A percentile compares a stretch with the other conserved stretches of the same genome.
Evolutionary conservation across 1,284 basidiomycete species (phyloP).

Genomic region (Puccinia horiana): DNA sequence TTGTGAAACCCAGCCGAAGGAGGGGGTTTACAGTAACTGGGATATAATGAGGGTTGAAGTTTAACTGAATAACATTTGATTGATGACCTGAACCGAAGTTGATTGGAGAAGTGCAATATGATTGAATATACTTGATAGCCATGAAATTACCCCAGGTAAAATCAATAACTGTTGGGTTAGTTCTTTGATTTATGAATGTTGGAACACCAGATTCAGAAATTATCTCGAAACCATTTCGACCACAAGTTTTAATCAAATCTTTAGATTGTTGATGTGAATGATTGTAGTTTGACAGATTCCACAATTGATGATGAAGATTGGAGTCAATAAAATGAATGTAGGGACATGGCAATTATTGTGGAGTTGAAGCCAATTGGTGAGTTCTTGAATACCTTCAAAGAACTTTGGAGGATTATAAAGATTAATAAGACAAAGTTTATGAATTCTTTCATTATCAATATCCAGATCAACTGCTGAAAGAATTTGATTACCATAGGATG

Average conservation of each 20-base stretch:
- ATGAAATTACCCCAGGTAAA: constrained; percentile 3
- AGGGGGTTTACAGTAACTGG: too few species aligned
- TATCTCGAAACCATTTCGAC: constrained; percentile 7
- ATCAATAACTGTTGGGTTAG: constrained; percentile 7
- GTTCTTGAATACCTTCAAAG: not conserved
- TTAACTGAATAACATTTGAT: not conserved
- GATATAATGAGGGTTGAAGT: not conserved
- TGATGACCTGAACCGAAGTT: not conserved
- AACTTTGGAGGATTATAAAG: not conserved
- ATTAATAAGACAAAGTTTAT: constrained; percentile 10
- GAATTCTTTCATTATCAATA: not conserved
- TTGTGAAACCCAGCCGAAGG: too few species aligned
- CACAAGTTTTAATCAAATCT: not conserved
- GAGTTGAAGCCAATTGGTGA: not conserved
- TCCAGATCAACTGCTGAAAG: not conserved
- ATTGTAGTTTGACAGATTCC: constrained; percentile 11
- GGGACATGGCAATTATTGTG: constrained; percentile 7
- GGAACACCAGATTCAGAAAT: not conserved
- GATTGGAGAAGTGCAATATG: not conserved
- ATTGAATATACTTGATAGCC: not conserved
- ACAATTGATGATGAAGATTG: constrained; percentile 2
- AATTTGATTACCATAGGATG: not conserved
- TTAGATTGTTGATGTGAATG: constrained; percentile 6
- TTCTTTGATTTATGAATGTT: not conserved
- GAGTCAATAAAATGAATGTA: not conserved